A percentile compares a stretch with the other conserved stretches of the same genome.
These are phyloP conservation scores for Penicillium sp. DNA, from an alignment of 2,329 filamentous ascomycete species.

Conservation along the genomic window DNA sequence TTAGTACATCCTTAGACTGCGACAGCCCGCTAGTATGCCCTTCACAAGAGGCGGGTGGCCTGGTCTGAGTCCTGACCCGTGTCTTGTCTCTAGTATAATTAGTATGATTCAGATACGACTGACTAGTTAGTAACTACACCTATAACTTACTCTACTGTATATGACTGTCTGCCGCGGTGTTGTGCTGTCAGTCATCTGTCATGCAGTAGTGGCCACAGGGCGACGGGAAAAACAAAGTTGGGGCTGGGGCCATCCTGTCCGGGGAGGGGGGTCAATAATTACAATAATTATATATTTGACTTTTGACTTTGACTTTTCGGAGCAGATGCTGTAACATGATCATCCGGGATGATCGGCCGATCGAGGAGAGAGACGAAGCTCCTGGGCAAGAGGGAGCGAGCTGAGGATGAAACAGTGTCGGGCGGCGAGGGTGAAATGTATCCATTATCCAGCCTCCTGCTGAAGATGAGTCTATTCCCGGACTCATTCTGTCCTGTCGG, in stretches of 20 bases:
- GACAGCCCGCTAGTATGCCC: too few species aligned
- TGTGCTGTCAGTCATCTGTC: background rate
- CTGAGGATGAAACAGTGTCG: background rate
- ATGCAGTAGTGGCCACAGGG: background rate
- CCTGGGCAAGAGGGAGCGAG: background rate
- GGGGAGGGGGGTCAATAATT: background rate
- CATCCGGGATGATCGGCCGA: constrained; percentile 15
- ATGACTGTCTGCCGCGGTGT: background rate
- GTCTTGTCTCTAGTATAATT: background rate
- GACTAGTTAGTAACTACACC: too few species aligned
- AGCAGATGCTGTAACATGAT: constrained; percentile 15
- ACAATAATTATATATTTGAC: background rate
- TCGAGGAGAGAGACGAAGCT: background rate
- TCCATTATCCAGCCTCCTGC: background rate
- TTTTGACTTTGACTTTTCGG: background rate
- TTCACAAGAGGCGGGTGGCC: too few species aligned
- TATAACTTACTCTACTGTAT: background rate
- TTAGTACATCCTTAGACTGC: background rate
- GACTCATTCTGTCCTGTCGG: background rate
- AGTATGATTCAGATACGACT: constrained; percentile 1
- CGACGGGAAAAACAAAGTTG: background rate
- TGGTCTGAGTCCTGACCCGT: background rate
- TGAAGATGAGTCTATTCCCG: background rate
- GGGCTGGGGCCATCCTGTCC: background rate
- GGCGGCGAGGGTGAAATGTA: background rate